Evolutionary conservation across 2,329 filamentous ascomycete genomes (phyloP).

Genomic region (Colletotrichum sp.): DNA sequence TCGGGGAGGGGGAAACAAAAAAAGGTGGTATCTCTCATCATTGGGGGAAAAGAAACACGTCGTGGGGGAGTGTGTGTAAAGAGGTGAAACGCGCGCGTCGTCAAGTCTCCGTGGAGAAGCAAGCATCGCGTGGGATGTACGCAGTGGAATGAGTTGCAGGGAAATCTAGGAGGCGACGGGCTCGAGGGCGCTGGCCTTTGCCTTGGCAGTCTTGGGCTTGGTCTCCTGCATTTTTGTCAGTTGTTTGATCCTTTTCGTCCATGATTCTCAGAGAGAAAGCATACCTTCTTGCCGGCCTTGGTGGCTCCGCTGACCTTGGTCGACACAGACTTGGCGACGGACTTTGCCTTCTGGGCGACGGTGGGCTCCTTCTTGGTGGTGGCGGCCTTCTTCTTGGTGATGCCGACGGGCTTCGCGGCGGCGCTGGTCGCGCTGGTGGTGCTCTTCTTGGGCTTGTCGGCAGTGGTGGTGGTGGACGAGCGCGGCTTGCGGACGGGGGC

Average conservation of each 20-base stretch:
- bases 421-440: conserved; percentile 3
- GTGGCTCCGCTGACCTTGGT: conserved; percentile 4
- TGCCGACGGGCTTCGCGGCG: conserved; percentile 19
- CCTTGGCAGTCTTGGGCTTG: conserved; percentile 20
- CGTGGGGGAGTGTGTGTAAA: not conserved
- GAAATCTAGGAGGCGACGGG: not conserved
- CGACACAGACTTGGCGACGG: conserved; percentile 15
- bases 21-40: not conserved
- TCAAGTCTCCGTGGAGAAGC: not conserved
- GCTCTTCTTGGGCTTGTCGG: conserved; percentile 11
- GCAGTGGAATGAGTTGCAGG: not conserved
- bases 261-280: too few species aligned
- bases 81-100: not conserved
- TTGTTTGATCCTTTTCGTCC: too few species aligned
- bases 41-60: not conserved
- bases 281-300: conserved; percentile 20
- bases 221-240: not conserved
- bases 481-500: conserved; percentile 48
- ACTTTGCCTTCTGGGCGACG: conserved; percentile 21
- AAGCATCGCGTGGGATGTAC: not conserved
- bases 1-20: not conserved
- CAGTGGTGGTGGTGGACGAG: conserved; percentile 9
- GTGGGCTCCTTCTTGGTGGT: conserved; percentile 18
- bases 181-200: not conserved
- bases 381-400: conserved; percentile 22